These are phyloP conservation scores for Aphanomyces astaci DNA, from an alignment of 352 stramenopile genomes.

Conservation along the genomic window DNA sequence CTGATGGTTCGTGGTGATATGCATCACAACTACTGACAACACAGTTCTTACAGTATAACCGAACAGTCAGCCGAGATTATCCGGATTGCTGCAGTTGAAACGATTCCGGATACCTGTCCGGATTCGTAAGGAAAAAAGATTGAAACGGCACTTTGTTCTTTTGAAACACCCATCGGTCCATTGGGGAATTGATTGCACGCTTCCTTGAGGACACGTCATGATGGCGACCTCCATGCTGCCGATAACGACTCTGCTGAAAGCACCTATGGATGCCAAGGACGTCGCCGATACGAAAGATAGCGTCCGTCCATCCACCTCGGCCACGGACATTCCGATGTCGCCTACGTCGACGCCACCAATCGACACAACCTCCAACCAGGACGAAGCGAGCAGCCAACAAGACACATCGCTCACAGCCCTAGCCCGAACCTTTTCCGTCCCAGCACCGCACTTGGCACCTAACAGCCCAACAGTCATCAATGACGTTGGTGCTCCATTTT, in stretches of 20 bases:
- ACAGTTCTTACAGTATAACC: too few relatives aligned
- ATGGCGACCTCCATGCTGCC: neutral
- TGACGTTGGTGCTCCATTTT: conserved; percentile 1
- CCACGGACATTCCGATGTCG: neutral
- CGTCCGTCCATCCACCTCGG: neutral
- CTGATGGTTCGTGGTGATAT: too few relatives aligned
- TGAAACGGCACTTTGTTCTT: neutral
- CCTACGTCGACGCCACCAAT: neutral
- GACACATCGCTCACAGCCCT: neutral
- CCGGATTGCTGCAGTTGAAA: neutral
- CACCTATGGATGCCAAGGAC: neutral
- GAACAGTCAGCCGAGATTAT: too few relatives aligned
- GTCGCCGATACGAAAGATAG: neutral
- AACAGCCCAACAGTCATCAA: neutral
- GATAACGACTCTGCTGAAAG: neutral
- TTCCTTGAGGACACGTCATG: neutral
- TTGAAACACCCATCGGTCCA: neutral
- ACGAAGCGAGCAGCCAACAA: neutral
- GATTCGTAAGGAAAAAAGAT: neutral
- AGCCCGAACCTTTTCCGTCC: neutral
- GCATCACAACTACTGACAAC: too few relatives aligned
- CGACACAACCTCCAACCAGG: neutral
- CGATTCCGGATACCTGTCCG: neutral
- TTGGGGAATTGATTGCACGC: neutral
- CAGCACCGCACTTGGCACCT: neutral